A percentile compares a stretch with the other conserved stretches of the same genome.
Evolutionary conservation across 1,139 yeast species (phyloP).

Genomic region (Yamadazyma siamensis): DNA sequence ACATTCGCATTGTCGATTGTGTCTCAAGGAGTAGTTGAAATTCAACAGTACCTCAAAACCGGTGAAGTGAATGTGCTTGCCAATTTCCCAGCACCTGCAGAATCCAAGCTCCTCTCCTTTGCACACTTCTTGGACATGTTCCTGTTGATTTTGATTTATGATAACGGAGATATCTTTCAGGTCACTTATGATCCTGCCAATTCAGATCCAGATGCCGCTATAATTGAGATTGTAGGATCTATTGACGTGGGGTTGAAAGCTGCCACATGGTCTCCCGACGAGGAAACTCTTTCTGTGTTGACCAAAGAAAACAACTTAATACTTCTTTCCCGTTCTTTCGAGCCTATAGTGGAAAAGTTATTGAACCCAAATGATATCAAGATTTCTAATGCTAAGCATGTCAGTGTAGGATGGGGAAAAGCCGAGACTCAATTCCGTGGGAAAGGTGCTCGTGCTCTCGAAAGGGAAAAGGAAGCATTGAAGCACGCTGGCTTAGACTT

Average conservation of each 20-base stretch:
- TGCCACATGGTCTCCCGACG: slow-evolving; percentile 90
- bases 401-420: slow-evolving; percentile 98
- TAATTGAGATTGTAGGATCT: slow-evolving; percentile 77
- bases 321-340: slow-evolving; percentile 72
- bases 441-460: slow-evolving; percentile 80
- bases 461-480: slow-evolving; percentile 58
- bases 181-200: slow-evolving; percentile 55
- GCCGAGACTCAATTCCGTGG: slow-evolving; percentile 97
- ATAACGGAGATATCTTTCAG: slow-evolving; percentile 65
- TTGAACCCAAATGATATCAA: slow-evolving; percentile 62
- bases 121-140: slow-evolving; percentile 63
- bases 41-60: slow-evolving; percentile 52
- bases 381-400: slow-evolving; percentile 69
- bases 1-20: slow-evolving; percentile 63
- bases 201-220: slow-evolving; percentile 51
- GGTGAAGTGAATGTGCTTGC: slow-evolving; percentile 56
- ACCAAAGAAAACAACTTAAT: slow-evolving; percentile 61
- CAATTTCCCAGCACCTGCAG: slow-evolving; percentile 42
- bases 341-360: slow-evolving; percentile 66
- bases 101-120: slow-evolving; percentile 41
- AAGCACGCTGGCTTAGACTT: slow-evolving; percentile 66
- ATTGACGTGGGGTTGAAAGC: slow-evolving; percentile 73
- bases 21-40: slow-evolving; percentile 53
- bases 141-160: slow-evolving; percentile 60
- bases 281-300: slow-evolving; percentile 75